phyloP scores from a whole-genome alignment of 1,284 basidiomycete genomes.

The Fomitopsis pinicola region DNA sequence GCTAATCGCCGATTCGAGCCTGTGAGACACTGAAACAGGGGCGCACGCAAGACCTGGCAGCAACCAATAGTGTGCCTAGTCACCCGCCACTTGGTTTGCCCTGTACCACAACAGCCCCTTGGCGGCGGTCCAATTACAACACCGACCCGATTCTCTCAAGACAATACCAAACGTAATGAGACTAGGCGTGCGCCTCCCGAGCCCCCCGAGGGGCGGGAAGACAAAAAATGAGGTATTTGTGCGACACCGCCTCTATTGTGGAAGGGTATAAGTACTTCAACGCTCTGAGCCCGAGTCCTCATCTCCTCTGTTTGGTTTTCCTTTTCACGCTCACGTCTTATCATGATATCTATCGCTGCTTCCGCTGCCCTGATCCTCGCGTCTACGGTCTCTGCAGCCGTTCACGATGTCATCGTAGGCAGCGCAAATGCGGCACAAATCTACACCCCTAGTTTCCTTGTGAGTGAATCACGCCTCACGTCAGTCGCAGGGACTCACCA shows the following conservation, averaged over 20 bases:
- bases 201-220: not conserved
- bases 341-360: slow-evolving; percentile 42
- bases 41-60: not conserved
- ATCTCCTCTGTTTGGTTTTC: slow-evolving; percentile 12
- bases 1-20: not conserved
- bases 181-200: slow-evolving; percentile 3
- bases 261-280: not conserved
- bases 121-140: not conserved
- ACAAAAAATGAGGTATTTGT: not conserved
- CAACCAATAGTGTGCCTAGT: not conserved
- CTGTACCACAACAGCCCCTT: not conserved
- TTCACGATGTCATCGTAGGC: slow-evolving; percentile 49
- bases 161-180: slow-evolving; percentile 11
- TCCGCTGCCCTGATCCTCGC: slow-evolving; percentile 33
- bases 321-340: slow-evolving; percentile 12
- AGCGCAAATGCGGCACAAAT: slow-evolving; percentile 35
- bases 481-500: not conserved
- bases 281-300: not conserved
- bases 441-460: slow-evolving; percentile 50
- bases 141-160: not conserved
- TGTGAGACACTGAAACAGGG: not conserved
- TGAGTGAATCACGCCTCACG: slow-evolving; percentile 24
- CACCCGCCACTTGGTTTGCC: not conserved
- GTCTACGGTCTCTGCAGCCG: slow-evolving; percentile 41
- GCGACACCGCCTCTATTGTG: not conserved